These are phyloP conservation scores for Papiliotrema laurentii DNA, from an alignment of 1,284 basidiomycete species.

Conservation along the genomic window DNA sequence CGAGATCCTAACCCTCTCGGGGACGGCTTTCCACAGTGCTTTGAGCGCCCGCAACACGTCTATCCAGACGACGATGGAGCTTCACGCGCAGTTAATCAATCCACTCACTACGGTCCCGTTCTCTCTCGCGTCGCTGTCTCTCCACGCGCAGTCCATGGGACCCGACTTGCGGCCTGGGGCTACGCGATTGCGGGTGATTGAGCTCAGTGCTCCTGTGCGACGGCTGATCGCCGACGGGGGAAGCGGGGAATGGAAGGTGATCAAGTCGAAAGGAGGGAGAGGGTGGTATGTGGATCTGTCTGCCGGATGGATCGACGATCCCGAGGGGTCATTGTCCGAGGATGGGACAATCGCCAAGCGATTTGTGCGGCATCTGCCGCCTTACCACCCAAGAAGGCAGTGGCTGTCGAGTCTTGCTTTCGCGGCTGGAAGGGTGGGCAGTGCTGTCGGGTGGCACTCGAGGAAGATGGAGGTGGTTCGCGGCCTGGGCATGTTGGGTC, in stretches of 20 bases:
- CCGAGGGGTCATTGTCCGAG: background rate
- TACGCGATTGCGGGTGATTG: slow-evolving; percentile 81
- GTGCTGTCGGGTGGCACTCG: slow-evolving; percentile 89
- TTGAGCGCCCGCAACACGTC: slow-evolving; percentile 50
- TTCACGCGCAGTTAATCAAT: slow-evolving; percentile 61
- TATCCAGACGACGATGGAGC: slow-evolving; percentile 42
- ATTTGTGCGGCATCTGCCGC: slow-evolving; percentile 41
- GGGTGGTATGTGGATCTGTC: slow-evolving; percentile 94
- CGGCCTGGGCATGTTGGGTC: slow-evolving; percentile 82
- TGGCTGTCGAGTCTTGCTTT: slow-evolving; percentile 70
- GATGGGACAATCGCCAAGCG: slow-evolving; percentile 12
- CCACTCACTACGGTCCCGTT: slow-evolving; percentile 76
- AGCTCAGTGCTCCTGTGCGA: slow-evolving; percentile 72
- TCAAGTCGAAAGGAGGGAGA: slow-evolving; percentile 83
- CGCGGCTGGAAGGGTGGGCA: slow-evolving; percentile 81
- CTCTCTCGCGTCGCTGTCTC: slow-evolving; percentile 52
- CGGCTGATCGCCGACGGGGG: slow-evolving; percentile 55
- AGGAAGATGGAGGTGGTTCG: slow-evolving; percentile 95
- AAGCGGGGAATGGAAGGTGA: slow-evolving; percentile 68
- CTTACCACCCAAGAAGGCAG: slow-evolving; percentile 59
- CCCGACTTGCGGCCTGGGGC: slow-evolving; percentile 51
- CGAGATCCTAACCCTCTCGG: slow-evolving; percentile 78
- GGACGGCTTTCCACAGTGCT: slow-evolving; percentile 70
- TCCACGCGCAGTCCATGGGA: slow-evolving; percentile 12
- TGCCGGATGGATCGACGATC: slow-evolving; percentile 63